phyloP scores from a whole-genome alignment of 306 rosid genomes.

The Sicyos edulis region DNA sequence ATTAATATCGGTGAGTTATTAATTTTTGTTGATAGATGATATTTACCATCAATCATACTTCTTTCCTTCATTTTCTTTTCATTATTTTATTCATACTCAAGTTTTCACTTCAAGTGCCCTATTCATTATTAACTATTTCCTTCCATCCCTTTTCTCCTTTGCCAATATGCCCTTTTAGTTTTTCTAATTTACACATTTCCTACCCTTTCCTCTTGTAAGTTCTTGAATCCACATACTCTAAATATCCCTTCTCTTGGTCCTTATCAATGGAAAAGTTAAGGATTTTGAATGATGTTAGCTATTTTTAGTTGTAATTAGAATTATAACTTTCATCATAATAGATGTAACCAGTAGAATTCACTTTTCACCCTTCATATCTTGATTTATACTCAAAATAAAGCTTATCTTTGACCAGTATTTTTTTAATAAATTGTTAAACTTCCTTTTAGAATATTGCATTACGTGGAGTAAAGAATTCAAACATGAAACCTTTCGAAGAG shows the following conservation, averaged over 20 bases:
- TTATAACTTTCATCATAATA: background rate
- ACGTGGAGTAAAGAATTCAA: background rate
- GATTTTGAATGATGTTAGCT: background rate
- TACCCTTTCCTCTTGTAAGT: background rate
- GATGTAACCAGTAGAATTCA: background rate
- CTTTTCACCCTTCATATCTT: background rate
- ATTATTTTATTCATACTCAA: background rate
- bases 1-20: too few relatives aligned
- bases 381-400: background rate
- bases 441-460: background rate
- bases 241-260: background rate
- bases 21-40: too few relatives aligned
- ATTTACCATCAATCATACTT: too few relatives aligned
- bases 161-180: slow-evolving; percentile 16
- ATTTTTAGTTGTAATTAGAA: background rate
- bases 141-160: slow-evolving; percentile 3
- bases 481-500: background rate
- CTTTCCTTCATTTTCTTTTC: background rate
- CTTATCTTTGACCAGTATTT: background rate
- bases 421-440: background rate
- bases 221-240: background rate
- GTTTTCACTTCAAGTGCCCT: background rate
- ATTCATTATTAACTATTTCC: background rate
- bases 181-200: background rate
- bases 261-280: too few relatives aligned